Base-by-base conservation (phyloP, 2,329 filamentous ascomycete genomes). In the Juglanconis sp. region DNA sequence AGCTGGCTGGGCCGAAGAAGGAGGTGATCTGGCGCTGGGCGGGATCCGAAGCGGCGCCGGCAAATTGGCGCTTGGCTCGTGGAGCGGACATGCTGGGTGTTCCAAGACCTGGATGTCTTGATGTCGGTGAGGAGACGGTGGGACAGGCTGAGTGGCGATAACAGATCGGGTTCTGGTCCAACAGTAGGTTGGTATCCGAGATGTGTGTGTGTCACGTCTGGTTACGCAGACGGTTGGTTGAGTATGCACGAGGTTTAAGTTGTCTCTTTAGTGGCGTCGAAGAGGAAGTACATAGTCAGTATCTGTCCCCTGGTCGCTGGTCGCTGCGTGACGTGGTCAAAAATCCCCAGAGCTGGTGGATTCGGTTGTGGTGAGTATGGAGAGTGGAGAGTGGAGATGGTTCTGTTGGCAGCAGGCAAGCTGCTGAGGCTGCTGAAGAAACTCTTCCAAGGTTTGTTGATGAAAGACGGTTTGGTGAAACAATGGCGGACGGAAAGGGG, bases 1-100 rank as follows among this genome's bases (percentile, higher is more conserved):
- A 24, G 17, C 17, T 68, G 30, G 49, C 40, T 51, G 57, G 31
- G 32, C 47, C 38, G 74, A 88, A 88, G 76, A 86, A 88, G 57
- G 81, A 83, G 24, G 86, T 88, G 69, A 88, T 88, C 59, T 86
- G 84, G 60, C 83, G 80, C 69, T 87, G 84, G 8, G 81, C 70
- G 10, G 82, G 77, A 67, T 87, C 82, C 71, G 80, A 81, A 53
- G 84, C 75, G 56, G 82, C 79, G 68, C 85, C 85, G 59, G 82
- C 80, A 69, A 87, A 87, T 62, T 80, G 83, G 53, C 85, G 83
- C 76, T 88, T 88, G 56, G 78, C 78, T 68, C 83, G 79, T 32
- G 81, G 79, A 58, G 72, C 75, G 35, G 82, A 80, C 83, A 86
- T 85, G 61, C 64, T 69, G 69, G 24, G 24, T 4, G n/a, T 6